These are phyloP conservation scores for Aspergillus brunneoviolaceus DNA, from an alignment of 2,329 filamentous ascomycete genomes.

Conservation along the genomic window DNA sequence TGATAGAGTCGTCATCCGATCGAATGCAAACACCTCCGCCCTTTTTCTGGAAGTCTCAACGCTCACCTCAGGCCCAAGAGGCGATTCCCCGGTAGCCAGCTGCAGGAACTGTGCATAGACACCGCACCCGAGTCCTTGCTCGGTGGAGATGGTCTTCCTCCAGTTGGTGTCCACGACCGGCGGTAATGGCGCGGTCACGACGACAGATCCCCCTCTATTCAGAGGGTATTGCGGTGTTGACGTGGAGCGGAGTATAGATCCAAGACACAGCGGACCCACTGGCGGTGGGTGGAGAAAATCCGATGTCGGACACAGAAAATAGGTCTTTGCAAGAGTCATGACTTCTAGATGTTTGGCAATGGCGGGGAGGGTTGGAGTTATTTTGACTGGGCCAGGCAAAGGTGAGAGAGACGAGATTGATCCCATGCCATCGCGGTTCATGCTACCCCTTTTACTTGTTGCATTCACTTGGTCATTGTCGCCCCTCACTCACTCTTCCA, in stretches of 20 bases:
- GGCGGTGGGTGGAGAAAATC: slow-evolving; percentile 30
- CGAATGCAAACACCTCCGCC: slow-evolving; percentile 26
- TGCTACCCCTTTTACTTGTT: too few species aligned
- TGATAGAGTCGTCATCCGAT: slow-evolving; percentile 27
- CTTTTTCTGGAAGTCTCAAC: slow-evolving; percentile 22
- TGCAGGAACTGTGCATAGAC: slow-evolving; percentile 32
- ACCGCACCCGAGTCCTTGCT: slow-evolving; percentile 24
- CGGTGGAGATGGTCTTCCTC: slow-evolving; percentile 30
- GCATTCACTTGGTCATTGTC: too few species aligned
- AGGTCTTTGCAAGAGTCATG: slow-evolving; percentile 20
- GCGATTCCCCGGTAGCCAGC: slow-evolving; percentile 25
- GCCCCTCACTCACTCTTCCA: background rate
- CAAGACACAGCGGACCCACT: slow-evolving; percentile 28
- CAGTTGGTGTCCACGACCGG: slow-evolving; percentile 28
- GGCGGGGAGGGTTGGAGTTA: background rate
- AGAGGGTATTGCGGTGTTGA: slow-evolving; percentile 30
- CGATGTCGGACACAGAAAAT: slow-evolving; percentile 29
- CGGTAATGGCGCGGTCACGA: slow-evolving; percentile 20
- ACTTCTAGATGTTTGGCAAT: background rate
- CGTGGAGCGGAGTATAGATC: slow-evolving; percentile 31
- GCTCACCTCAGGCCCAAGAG: slow-evolving; percentile 23
- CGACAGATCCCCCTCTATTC: slow-evolving; percentile 22
- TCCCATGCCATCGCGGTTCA: background rate
- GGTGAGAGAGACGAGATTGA: background rate
- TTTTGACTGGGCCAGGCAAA: background rate